These are phyloP conservation scores for Xylariaceae sp. DNA, from an alignment of 2,329 filamentous ascomycete genomes.

Conservation along the genomic window DNA sequence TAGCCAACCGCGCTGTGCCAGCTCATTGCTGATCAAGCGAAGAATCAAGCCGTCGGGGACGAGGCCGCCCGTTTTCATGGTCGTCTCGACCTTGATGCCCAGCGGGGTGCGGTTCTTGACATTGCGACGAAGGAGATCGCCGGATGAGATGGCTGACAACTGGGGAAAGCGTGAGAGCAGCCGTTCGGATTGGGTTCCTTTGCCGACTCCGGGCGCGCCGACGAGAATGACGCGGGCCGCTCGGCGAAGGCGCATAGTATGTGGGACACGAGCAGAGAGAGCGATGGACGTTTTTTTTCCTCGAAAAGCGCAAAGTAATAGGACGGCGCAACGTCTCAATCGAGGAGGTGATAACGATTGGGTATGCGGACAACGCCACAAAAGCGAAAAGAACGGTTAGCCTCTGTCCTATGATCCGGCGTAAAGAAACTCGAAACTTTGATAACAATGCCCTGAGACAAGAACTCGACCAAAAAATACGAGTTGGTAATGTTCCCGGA, in stretches of 20 bases:
- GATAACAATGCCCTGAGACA: no score
- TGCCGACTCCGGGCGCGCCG: conserved; percentile 93
- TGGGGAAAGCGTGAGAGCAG: conserved; percentile 83
- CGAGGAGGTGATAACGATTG: background rate
- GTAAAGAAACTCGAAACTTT: no score
- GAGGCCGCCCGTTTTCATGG: conserved; percentile 83
- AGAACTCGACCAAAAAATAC: no score
- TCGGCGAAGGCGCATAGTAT: conserved; percentile 60
- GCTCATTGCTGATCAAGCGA: conserved; percentile 84
- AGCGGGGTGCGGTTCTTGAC: conserved; percentile 82
- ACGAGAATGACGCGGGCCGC: conserved; percentile 92
- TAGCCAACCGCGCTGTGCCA: conserved; percentile 81
- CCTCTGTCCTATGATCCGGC: background rate
- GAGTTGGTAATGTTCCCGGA: no score
- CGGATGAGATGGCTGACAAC: conserved; percentile 85
- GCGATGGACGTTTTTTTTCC: conserved; percentile 2
- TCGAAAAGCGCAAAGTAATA: background rate
- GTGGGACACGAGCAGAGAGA: conserved; percentile 5
- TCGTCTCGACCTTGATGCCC: conserved; percentile 82
- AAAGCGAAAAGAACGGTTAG: background rate
- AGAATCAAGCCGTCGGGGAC: conserved; percentile 90
- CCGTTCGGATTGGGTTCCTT: conserved; percentile 91
- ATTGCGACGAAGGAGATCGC: conserved; percentile 87
- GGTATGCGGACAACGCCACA: background rate
- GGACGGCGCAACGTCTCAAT: background rate